phyloP scores from a whole-genome alignment of 2,329 filamentous ascomycete genomes.

The Phialemonium atrogriseum region DNA sequence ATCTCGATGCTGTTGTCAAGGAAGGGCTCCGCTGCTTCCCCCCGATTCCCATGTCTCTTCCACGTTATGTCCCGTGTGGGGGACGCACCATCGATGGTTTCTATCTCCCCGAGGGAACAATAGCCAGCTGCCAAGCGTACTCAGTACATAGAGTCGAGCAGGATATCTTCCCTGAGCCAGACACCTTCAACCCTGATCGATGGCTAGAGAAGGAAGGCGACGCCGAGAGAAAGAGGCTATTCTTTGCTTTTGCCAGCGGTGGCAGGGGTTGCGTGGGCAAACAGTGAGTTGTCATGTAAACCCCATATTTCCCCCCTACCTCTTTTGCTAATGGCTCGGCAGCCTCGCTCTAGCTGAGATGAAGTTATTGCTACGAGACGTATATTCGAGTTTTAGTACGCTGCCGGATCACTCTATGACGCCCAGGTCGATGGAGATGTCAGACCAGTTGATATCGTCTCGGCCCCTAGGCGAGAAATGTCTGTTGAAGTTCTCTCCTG shows the following conservation, averaged over 20 bases:
- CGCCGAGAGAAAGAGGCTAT: slow-evolving; percentile 54
- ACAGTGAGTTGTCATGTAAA: slow-evolving; percentile 49
- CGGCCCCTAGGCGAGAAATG: slow-evolving; percentile 53
- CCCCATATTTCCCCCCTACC: too few relatives aligned
- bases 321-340: slow-evolving; percentile 5
- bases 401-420: slow-evolving; percentile 45
- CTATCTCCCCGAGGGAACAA: slow-evolving; percentile 41
- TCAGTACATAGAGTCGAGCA: slow-evolving; percentile 51
- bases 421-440: slow-evolving; percentile 51
- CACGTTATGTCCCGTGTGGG: slow-evolving; percentile 45
- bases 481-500: slow-evolving; percentile 39
- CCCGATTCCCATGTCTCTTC: slow-evolving; percentile 60
- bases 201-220: slow-evolving; percentile 74
- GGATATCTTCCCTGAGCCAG: slow-evolving; percentile 69
- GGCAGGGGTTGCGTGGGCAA: slow-evolving; percentile 59
- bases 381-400: slow-evolving; percentile 53
- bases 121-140: slow-evolving; percentile 54
- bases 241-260: slow-evolving; percentile 60
- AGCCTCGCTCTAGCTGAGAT: slow-evolving; percentile 59
- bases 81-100: slow-evolving; percentile 49
- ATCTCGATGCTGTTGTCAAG: slow-evolving; percentile 54
- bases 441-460: slow-evolving; percentile 60
- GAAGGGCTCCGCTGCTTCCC: slow-evolving; percentile 56
- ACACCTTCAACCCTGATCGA: slow-evolving; percentile 70
- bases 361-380: slow-evolving; percentile 54